Percentiles rank a stretch among this genome's conserved stretches.
Evolutionary conservation across 495 filamentous ascomycete genomes (phyloP).

Genomic region (Aspergillus nidulans): DNA sequence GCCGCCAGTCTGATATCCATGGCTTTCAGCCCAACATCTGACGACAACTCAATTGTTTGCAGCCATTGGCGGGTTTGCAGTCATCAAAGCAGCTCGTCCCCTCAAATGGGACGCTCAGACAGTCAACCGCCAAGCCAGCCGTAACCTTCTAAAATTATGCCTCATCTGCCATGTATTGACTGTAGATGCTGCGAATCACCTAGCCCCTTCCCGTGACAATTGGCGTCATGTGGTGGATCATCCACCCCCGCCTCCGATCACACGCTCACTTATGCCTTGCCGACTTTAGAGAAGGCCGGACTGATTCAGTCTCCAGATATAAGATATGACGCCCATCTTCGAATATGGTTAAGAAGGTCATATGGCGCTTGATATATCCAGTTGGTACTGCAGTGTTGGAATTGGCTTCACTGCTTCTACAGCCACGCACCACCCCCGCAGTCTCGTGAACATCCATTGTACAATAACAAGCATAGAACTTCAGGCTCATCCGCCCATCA

Average conservation of each 20-base stretch:
- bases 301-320: not conserved
- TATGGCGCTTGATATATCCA: slow-evolving; percentile 3
- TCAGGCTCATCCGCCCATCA: slow-evolving; percentile 20
- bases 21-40: slow-evolving; percentile 16
- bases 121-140: slow-evolving; percentile 6
- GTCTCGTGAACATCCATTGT: slow-evolving; percentile 20
- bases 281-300: not conserved
- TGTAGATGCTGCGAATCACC: slow-evolving; percentile 7
- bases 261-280: slow-evolving; percentile 4
- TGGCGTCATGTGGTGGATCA: slow-evolving; percentile 23
- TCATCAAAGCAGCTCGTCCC: slow-evolving; percentile 1
- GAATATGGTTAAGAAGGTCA: slow-evolving; percentile 3
- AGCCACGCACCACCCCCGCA: slow-evolving; percentile 26
- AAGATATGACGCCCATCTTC: not conserved
- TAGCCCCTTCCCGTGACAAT: slow-evolving; percentile 15
- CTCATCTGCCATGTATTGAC: not conserved
- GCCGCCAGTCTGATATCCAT: slow-evolving; percentile 14
- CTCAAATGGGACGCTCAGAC: slow-evolving; percentile 6
- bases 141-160: slow-evolving; percentile 11
- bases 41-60: slow-evolving; percentile 1
- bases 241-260: slow-evolving; percentile 3
- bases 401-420: slow-evolving; percentile 6
- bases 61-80: slow-evolving; percentile 15
- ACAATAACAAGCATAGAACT: slow-evolving; percentile 12
- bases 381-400: not conserved